phyloP scores from a whole-genome alignment of 2,329 filamentous ascomycete genomes.

The Beauveria varroae region DNA sequence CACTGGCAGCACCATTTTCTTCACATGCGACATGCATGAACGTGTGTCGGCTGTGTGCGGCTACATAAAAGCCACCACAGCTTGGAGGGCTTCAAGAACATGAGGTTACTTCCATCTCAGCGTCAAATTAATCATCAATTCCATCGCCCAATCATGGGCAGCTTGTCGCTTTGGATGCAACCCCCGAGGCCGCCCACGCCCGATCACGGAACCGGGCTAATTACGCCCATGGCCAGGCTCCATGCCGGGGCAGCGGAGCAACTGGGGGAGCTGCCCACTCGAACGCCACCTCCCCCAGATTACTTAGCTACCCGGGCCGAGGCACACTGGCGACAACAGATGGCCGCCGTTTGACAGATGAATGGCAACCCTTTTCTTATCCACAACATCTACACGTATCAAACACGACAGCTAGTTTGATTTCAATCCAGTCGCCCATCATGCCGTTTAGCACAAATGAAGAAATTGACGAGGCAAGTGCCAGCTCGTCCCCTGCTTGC shows the following conservation, averaged over 20 bases:
- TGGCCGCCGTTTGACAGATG: background rate
- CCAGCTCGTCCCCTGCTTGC: background rate
- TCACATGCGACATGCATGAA: no score
- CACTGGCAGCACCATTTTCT: no score
- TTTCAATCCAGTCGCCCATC: conserved; percentile 18
- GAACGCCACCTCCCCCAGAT: background rate
- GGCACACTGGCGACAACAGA: background rate
- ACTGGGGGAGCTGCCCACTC: background rate
- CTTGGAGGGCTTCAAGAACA: no score
- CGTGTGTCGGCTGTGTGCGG: no score
- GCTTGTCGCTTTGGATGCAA: no score
- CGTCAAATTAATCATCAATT: no score
- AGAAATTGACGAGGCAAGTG: conserved; percentile 9
- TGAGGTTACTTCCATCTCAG: no score
- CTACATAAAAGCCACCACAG: no score
- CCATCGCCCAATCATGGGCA: no score
- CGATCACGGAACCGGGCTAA: background rate
- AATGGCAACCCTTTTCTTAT: background rate
- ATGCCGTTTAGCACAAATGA: conserved; percentile 5
- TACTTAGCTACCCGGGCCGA: background rate
- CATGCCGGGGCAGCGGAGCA: conserved; percentile 1
- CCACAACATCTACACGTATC: background rate
- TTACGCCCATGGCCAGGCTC: background rate
- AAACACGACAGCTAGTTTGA: background rate
- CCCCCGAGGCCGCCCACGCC: no score